phyloP scores from a whole-genome alignment of 2,329 filamentous ascomycete genomes.

The Aspergillus sergii region DNA sequence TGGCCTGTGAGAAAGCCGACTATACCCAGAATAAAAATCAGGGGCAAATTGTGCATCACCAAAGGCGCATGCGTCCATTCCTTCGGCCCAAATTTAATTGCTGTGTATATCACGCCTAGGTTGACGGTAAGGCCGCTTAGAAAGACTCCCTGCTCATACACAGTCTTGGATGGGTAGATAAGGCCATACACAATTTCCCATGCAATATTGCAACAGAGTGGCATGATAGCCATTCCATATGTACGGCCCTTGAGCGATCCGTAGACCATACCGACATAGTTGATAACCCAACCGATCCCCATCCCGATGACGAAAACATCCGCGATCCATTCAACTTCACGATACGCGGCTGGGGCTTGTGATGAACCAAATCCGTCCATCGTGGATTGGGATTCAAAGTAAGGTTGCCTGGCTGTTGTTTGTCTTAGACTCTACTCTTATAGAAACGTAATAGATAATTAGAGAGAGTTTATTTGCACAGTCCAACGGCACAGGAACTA shows the following conservation, averaged over 20 bases:
- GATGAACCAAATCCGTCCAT: no score
- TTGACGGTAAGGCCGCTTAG: constrained; percentile 14
- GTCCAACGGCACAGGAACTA: no score
- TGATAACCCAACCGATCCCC: constrained; percentile 17
- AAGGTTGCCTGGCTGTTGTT: no score
- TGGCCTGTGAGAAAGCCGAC: constrained; percentile 10
- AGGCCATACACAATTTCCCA: constrained; percentile 22
- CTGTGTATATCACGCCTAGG: constrained; percentile 18
- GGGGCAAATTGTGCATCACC: constrained; percentile 16
- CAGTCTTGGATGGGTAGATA: constrained; percentile 18
- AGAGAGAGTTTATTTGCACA: no score
- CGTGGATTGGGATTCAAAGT: no score
- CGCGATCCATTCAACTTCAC: not conserved
- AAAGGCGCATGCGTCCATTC: constrained; percentile 22
- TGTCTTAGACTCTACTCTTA: no score
- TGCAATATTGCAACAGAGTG: constrained; percentile 21
- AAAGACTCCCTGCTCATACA: constrained; percentile 10
- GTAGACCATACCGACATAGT: constrained; percentile 21
- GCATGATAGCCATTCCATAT: constrained; percentile 20
- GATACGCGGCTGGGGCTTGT: no score
- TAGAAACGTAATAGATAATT: no score
- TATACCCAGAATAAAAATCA: constrained; percentile 12
- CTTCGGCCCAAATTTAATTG: constrained; percentile 13
- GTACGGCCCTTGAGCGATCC: constrained; percentile 18
- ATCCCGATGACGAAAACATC: constrained; percentile 6